Conservation (phyloP, 192 early-diverging fungal genomes). For the Chytriomyces confervae region DNA sequence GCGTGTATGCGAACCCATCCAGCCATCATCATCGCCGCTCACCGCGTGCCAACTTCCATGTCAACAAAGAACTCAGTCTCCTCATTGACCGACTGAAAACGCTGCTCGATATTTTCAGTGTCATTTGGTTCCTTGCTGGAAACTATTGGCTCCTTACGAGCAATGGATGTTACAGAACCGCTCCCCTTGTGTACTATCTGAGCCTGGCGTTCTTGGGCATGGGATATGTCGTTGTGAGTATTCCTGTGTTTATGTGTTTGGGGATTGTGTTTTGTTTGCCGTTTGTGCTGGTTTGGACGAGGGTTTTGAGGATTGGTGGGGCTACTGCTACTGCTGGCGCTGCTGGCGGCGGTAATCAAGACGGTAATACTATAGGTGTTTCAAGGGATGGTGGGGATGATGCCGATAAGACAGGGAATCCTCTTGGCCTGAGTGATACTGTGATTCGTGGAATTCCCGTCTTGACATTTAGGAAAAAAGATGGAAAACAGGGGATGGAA, state of each 20-base stretch:
- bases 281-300: constrained; percentile 66
- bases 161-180: constrained; percentile 46
- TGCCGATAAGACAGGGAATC: neutral
- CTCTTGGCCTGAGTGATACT: constrained; percentile 58
- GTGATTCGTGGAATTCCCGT: constrained; percentile 73
- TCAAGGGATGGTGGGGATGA: neutral
- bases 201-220: constrained; percentile 69
- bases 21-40: neutral
- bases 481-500: neutral
- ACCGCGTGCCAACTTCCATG: constrained; percentile 12
- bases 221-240: constrained; percentile 70
- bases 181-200: constrained; percentile 66
- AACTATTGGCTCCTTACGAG: constrained; percentile 73
- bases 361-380: neutral
- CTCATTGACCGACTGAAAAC: constrained; percentile 56
- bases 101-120: constrained; percentile 62
- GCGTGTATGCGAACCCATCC: neutral
- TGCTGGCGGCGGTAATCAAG: neutral
- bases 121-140: constrained; percentile 72
- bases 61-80: constrained; percentile 22
- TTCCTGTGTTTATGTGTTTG: constrained; percentile 65
- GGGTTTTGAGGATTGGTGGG: constrained; percentile 59
- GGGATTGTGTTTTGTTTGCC: constrained; percentile 71
- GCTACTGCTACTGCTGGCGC: constrained; percentile 62
- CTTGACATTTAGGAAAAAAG: constrained; percentile 49